Conservation (phyloP, 2,329 filamentous ascomycete genomes). For the Exophiala xenobiotica region DNA sequence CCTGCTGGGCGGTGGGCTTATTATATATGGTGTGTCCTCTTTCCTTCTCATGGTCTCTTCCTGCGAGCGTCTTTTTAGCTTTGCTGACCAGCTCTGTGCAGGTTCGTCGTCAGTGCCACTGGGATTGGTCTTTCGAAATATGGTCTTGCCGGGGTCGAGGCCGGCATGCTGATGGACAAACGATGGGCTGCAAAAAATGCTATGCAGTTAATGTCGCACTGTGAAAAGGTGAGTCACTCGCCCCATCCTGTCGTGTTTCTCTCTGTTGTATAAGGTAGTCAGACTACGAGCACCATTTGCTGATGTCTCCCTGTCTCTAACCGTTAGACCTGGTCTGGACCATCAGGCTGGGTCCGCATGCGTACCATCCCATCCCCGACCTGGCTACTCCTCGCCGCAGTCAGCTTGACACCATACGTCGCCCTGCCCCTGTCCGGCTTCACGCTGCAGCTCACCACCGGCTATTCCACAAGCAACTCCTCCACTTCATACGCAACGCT, state of each 20-base stretch:
- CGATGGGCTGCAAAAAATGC: background rate
- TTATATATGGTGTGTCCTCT: slow-evolving; percentile 4
- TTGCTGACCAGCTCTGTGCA: background rate
- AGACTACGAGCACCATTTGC: too few species aligned
- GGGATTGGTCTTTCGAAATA: slow-evolving; percentile 7
- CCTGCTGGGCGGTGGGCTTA: slow-evolving; percentile 3
- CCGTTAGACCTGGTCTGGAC: slow-evolving; percentile 5
- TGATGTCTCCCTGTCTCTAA: too few species aligned
- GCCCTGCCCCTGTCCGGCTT: slow-evolving; percentile 5
- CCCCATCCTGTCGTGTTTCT: too few species aligned
- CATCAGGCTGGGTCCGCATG: slow-evolving; percentile 3
- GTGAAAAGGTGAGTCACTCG: slow-evolving; percentile 7
- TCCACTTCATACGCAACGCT: background rate
- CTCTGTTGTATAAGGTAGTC: too few species aligned
- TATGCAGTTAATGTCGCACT: slow-evolving; percentile 7
- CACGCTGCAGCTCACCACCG: background rate
- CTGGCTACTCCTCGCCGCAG: background rate
- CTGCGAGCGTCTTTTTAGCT: too few species aligned
- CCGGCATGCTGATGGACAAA: slow-evolving; percentile 4
- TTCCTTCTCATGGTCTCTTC: too few species aligned
- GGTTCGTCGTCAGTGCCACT: slow-evolving; percentile 5
- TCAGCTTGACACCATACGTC: slow-evolving; percentile 2
- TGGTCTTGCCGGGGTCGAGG: slow-evolving; percentile 6
- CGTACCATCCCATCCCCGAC: background rate
- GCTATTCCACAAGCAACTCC: background rate